Evolutionary conservation across 2,329 filamentous ascomycete genomes (phyloP), one percentile per base, ranked within the genome.

Genomic region (Aspergillus sp.): DNA sequence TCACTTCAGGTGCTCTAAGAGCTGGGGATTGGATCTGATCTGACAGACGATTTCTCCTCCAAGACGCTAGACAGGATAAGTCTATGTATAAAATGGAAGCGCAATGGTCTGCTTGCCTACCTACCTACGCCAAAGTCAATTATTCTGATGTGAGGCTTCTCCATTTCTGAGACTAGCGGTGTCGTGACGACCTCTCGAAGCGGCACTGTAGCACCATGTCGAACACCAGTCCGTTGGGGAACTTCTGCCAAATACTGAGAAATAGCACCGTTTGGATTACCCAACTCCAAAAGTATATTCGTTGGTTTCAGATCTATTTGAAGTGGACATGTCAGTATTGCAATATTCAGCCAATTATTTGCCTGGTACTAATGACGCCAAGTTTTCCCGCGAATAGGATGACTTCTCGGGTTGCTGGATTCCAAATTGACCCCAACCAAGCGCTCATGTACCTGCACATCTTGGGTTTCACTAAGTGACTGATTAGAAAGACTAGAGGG

Each of bases 241-340:
- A 52, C 48, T 41, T 55, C 39, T 7, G 50, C 32, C 36, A 58
- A 38, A 50, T 58, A 58, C 1, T 47, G 41, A 10, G 54, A 54
- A 41, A 57, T 52, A 29, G 48, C 29, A 29, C 29, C n/a, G n/a
- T 52, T 33, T 10, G 45, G 43, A 39, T 53, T 44, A 35, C 52
- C 51, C 45, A 59, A 36, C 40, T 57, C 52, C 19, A 59, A 39
- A 44, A 60, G 52, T 46, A 60, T 55, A 48, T 59, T 59, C n/a
- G 50, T 51, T 43, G 57, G 56, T 42, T 59, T 58, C 27, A 60
- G 12, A 49, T 59, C 57, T 59, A 34, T 44, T 19, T 19, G 29
- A n/a, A n/a, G n/a, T n/a, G n/a, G n/a, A n/a, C n/a, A n/a, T n/a
- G n/a, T n/a, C n/a, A n/a, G n/a, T n/a, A n/a, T n/a, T n/a, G n/a